Evolutionary conservation across 495 filamentous ascomycete genomes (phyloP).

Genomic region (Penicillium arizonense): DNA sequence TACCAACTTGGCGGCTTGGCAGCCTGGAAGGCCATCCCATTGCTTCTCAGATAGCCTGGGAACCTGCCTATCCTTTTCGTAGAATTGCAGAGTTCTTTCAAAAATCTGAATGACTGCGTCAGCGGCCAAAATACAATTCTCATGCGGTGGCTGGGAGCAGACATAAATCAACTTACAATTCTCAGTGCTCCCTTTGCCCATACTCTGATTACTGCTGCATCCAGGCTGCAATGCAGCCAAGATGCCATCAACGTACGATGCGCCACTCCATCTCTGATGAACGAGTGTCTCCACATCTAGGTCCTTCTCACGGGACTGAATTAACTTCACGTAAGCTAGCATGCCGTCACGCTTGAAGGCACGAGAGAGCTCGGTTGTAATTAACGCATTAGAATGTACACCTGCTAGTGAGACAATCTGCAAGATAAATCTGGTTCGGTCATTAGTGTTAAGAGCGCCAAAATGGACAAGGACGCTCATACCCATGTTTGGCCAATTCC

Average conservation of each 20-base stretch:
- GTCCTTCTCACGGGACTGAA: constrained; percentile 89
- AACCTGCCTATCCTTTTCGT: too few species aligned
- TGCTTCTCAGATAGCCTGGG: too few species aligned
- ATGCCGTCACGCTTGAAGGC: constrained; percentile 89
- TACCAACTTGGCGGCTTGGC: too few species aligned
- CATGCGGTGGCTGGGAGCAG: too few species aligned
- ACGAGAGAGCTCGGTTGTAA: constrained; percentile 78
- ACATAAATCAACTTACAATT: constrained; percentile 33
- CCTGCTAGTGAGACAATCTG: constrained; percentile 92
- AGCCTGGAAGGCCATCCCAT: too few species aligned
- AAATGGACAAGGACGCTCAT: constrained; percentile 2
- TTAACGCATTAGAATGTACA: constrained; percentile 82
- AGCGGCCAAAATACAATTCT: too few species aligned
- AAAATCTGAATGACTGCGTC: too few species aligned
- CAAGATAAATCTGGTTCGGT: constrained; percentile 65
- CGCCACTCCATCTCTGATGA: constrained; percentile 98
- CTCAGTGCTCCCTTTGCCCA: constrained; percentile 82
- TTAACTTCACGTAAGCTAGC: constrained; percentile 88
- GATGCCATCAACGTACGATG: constrained; percentile 88
- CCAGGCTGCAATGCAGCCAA: constrained; percentile 90
- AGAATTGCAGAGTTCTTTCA: too few species aligned
- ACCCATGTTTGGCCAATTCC: constrained; percentile 89
- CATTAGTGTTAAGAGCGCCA: constrained; percentile 6
- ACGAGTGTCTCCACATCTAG: constrained; percentile 91
- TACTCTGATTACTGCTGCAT: constrained; percentile 75